phyloP scores from a whole-genome alignment of 2,329 filamentous ascomycete genomes.

The Aquanectria penicillioides region DNA sequence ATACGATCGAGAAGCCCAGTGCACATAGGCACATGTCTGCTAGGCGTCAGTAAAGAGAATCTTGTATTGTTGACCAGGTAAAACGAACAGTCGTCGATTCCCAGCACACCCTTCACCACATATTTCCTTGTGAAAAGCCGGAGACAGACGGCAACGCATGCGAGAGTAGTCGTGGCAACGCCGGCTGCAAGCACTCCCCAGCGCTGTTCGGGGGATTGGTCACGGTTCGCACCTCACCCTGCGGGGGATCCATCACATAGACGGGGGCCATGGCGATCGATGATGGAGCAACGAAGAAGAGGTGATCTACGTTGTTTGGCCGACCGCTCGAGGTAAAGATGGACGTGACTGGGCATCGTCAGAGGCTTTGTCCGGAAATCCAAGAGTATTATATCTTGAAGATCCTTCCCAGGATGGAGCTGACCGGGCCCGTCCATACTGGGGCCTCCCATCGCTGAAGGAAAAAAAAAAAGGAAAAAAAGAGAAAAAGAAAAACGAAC shows the following conservation, averaged over 20 bases:
- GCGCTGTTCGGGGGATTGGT: conserved; percentile 36
- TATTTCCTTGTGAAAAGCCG: conserved; percentile 42
- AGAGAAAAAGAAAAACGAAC: conserved; percentile 6
- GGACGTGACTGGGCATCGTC: conserved; percentile 17
- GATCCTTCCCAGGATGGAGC: not conserved
- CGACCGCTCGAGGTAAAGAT: conserved; percentile 21
- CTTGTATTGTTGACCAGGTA: not conserved
- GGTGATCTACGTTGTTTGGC: conserved; percentile 12
- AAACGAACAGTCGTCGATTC: conserved; percentile 42
- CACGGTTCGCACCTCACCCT: conserved; percentile 36
- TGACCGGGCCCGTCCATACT: conserved; percentile 3
- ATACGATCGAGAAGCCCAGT: conserved; percentile 37
- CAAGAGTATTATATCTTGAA: conserved; percentile 30
- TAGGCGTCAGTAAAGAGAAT: not conserved
- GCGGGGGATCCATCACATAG: conserved; percentile 41
- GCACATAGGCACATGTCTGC: conserved; percentile 39
- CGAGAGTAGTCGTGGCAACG: conserved; percentile 35
- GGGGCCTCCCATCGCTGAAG: conserved; percentile 16
- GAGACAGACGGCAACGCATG: conserved; percentile 35
- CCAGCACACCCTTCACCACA: conserved; percentile 40
- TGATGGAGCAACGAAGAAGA: not conserved
- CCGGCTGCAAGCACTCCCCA: conserved; percentile 34
- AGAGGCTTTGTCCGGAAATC: conserved; percentile 15
- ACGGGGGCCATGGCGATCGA: conserved; percentile 63
- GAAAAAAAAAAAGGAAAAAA: not conserved